Evolutionary conservation across 2,329 filamentous ascomycete species (phyloP).

Genomic region (Ophiosphaerella narmari): DNA sequence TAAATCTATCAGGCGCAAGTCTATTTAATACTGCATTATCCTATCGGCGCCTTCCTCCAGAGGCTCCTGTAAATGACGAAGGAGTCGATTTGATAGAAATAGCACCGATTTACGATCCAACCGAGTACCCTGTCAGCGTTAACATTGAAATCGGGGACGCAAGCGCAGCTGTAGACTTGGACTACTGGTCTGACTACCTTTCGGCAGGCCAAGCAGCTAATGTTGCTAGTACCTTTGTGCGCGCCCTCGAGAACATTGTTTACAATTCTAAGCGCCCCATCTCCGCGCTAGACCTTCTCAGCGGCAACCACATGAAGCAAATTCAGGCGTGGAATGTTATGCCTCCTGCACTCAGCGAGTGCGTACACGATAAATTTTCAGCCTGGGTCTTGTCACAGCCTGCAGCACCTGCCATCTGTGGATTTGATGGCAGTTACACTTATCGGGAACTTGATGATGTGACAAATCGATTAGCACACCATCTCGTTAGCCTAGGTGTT

Average conservation of each 20-base stretch:
- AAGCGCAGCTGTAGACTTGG: slow-evolving; percentile 35
- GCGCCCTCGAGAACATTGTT: slow-evolving; percentile 43
- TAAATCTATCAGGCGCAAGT: slow-evolving; percentile 38
- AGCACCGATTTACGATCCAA: slow-evolving; percentile 50
- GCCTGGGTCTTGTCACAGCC: slow-evolving; percentile 29
- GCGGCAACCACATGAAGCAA: slow-evolving; percentile 40
- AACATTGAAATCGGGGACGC: slow-evolving; percentile 54
- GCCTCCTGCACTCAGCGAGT: slow-evolving; percentile 35
- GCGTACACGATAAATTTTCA: slow-evolving; percentile 38
- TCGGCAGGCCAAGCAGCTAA: slow-evolving; percentile 37
- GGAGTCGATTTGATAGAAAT: slow-evolving; percentile 47
- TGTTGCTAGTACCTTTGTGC: slow-evolving; percentile 37
- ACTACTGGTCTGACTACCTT: slow-evolving; percentile 42
- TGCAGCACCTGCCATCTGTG: slow-evolving; percentile 35
- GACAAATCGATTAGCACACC: slow-evolving; percentile 33
- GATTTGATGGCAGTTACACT: slow-evolving; percentile 40
- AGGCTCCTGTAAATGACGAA: slow-evolving; percentile 21
- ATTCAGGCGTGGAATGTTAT: slow-evolving; percentile 39
- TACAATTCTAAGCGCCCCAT: slow-evolving; percentile 41
- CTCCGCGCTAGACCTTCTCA: slow-evolving; percentile 45
- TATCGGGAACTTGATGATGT: slow-evolving; percentile 36
- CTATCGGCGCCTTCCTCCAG: slow-evolving; percentile 50
- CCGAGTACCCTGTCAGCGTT: slow-evolving; percentile 53
- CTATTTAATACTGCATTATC: slow-evolving; percentile 57
- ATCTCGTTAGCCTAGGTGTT: slow-evolving; percentile 37